Evolutionary conservation across 345 rosid genomes (phyloP).

Genomic region (Nephelium lappaceum): DNA sequence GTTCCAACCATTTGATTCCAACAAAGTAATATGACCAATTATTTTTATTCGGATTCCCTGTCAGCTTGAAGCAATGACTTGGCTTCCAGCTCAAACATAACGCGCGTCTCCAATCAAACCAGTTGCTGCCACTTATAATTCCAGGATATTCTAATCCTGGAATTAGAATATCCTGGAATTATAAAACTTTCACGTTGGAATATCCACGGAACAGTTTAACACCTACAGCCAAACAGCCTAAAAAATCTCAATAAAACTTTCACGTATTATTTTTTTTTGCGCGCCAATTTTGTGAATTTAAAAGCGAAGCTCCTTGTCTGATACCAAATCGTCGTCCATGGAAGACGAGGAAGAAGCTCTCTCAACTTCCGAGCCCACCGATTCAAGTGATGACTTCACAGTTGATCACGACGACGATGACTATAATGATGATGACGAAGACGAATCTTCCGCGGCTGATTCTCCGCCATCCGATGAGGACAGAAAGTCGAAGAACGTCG

Average conservation of each 20-base stretch:
- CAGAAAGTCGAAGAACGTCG: slow-evolving; percentile 83
- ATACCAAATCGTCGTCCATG: slow-evolving; percentile 15
- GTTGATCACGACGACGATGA: slow-evolving; percentile 37
- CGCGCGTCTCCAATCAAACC: neutral
- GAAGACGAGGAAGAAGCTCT: slow-evolving; percentile 43
- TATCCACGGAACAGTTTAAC: no score
- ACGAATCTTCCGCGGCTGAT: slow-evolving; percentile 25
- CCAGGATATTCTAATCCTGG: neutral
- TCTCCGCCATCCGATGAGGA: slow-evolving; percentile 55
- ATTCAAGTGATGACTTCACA: slow-evolving; percentile 54
- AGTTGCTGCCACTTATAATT: neutral
- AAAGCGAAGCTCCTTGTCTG: slow-evolving; percentile 1
- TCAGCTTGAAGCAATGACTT: no score
- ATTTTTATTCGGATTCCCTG: no score
- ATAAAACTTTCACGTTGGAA: no score
- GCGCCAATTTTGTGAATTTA: slow-evolving; percentile 29
- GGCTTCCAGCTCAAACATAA: no score
- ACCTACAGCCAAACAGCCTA: no score
- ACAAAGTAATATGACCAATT: no score
- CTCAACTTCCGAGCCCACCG: slow-evolving; percentile 48
- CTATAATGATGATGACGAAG: slow-evolving; percentile 25
- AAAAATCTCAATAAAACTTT: no score
- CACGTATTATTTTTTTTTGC: neutral
- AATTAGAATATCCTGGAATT: no score
- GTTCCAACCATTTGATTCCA: no score